phyloP scores from a whole-genome alignment of 148 eudicot species.

The Drosera capensis region DNA sequence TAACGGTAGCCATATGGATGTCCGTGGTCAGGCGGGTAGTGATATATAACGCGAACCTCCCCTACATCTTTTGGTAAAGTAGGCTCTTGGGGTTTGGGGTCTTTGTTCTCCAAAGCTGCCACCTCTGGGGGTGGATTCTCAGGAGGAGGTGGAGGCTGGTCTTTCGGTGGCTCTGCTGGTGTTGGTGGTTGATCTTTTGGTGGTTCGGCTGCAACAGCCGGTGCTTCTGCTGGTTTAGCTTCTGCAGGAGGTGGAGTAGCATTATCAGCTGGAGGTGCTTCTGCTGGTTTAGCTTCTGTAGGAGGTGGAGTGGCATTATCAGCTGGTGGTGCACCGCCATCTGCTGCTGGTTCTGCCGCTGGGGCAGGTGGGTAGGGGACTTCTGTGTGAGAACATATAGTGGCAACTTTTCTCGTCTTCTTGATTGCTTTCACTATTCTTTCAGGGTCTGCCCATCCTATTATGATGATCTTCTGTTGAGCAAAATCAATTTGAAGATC shows the following conservation, averaged over 20 bases:
- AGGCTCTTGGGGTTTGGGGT: conserved; percentile 22
- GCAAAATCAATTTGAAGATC: conserved; percentile 53
- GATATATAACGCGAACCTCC: conserved; percentile 35
- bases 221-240: conserved; percentile 13
- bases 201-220: background rate
- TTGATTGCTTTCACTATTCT: conserved; percentile 69
- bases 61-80: conserved; percentile 19
- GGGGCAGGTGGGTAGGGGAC: conserved; percentile 25
- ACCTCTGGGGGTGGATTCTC: conserved; percentile 27
- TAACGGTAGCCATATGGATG: conserved; percentile 17
- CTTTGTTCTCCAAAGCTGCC: conserved; percentile 11
- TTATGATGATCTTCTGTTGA: conserved; percentile 54
- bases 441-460: conserved; percentile 80
- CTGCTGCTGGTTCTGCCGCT: conserved; percentile 14
- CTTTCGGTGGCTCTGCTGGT: conserved; percentile 16
- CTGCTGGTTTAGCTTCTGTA: conserved; percentile 12
- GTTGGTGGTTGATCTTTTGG: conserved; percentile 14
- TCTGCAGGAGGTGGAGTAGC: conserved; percentile 11
- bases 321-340: conserved; percentile 12
- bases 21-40: conserved; percentile 30
- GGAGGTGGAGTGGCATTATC: conserved; percentile 8
- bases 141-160: conserved; percentile 19
- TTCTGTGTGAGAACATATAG: conserved; percentile 63
- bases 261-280: conserved; percentile 10
- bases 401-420: conserved; percentile 61